Conservation (phyloP, 352 stramenopile genomes). For the Phytophthora rubi region DNA sequence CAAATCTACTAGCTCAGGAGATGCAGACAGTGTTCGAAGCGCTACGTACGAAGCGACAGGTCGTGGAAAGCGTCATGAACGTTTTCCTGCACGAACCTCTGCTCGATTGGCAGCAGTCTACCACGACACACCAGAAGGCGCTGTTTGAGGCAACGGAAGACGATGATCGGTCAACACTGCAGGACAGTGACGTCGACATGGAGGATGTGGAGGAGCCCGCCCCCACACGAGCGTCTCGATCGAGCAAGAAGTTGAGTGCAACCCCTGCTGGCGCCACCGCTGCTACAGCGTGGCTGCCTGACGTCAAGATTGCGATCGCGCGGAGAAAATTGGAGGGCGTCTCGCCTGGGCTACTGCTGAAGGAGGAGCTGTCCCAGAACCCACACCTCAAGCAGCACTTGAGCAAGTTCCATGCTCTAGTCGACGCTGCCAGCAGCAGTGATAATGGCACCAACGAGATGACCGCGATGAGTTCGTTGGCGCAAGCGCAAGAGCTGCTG, state of each 20-base stretch:
- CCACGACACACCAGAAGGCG: conserved; percentile 62
- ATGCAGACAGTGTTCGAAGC: conserved; percentile 89
- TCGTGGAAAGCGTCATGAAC: conserved; percentile 91
- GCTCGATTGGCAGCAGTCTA: conserved; percentile 89
- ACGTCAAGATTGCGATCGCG: conserved; percentile 82
- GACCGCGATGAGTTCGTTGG: conserved; percentile 52
- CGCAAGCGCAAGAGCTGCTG: conserved; percentile 87
- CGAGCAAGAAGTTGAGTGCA: conserved; percentile 19
- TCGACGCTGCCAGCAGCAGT: conserved; percentile 46
- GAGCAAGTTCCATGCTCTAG: conserved; percentile 58
- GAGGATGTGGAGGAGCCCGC: conserved; percentile 25
- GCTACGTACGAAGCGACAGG: conserved; percentile 79
- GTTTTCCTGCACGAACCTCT: conserved; percentile 92
- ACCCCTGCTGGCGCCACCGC: conserved; percentile 5
- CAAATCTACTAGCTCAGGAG: conserved; percentile 73
- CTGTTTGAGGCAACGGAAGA: conserved; percentile 46
- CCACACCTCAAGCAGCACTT: conserved; percentile 61
- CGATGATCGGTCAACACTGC: conserved; percentile 31
- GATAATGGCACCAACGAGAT: conserved; percentile 21
- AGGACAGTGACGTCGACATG: conserved; percentile 47
- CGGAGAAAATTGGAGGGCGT: conserved; percentile 78
- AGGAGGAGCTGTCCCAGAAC: conserved; percentile 81
- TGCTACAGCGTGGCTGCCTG: conserved; percentile 60
- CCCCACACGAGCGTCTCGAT: conserved; percentile 7
- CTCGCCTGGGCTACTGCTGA: conserved; percentile 69